Percentiles rank a stretch among this genome's conserved stretches.
Conservation (phyloP, 2,329 filamentous ascomycete species). For the Colletotrichum gigasporum region DNA sequence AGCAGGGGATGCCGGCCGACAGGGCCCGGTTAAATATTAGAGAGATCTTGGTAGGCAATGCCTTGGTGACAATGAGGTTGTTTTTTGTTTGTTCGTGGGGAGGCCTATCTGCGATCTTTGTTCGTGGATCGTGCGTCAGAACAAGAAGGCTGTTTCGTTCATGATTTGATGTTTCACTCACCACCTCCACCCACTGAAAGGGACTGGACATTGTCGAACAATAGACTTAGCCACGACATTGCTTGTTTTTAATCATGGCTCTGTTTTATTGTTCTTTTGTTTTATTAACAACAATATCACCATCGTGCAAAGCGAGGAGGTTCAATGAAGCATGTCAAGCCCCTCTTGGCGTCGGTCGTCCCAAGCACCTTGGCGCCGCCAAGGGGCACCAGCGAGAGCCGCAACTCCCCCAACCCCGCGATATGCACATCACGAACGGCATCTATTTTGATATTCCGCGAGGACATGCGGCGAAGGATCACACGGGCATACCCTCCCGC, state of each 20-base stretch:
- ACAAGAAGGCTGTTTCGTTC: no score
- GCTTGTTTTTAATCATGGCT: no score
- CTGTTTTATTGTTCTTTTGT: no score
- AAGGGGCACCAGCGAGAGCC: conserved; percentile 23
- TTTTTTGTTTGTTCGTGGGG: no score
- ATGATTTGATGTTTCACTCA: no score
- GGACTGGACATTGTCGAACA: no score
- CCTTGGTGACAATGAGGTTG: neutral
- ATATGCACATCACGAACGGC: neutral
- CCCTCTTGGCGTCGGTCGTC: conserved; percentile 8
- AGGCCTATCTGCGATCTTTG: neutral
- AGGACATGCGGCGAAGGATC: neutral
- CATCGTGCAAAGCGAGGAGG: neutral
- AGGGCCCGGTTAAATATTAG: neutral
- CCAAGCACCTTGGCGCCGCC: conserved; percentile 13
- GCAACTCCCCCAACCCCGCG: conserved; percentile 16
- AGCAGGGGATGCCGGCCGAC: neutral
- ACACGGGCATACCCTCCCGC: conserved; percentile 2
- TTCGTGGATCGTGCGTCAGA: neutral
- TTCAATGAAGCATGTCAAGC: conserved; percentile 20
- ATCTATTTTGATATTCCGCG: neutral
- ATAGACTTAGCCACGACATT: no score
- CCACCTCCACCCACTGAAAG: no score
- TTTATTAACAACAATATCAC: neutral
- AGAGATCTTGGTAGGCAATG: no score